Conservation (phyloP, 805 yeast species). For the Tetrapisispora pingtungensis region DNA sequence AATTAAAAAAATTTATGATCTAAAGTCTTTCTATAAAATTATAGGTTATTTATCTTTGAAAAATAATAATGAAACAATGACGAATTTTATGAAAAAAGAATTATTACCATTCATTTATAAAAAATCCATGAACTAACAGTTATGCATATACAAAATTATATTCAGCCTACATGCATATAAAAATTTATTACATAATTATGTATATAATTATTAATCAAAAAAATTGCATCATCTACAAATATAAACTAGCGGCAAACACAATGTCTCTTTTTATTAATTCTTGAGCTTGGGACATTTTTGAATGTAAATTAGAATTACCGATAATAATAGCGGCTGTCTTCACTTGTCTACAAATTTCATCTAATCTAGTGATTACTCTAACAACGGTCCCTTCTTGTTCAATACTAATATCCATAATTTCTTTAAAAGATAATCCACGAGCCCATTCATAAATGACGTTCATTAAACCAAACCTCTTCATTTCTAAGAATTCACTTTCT, state of each 20-base stretch:
- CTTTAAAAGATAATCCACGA: constrained; percentile 81
- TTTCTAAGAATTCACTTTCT: constrained; percentile 74
- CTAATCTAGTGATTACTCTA: constrained; percentile 85
- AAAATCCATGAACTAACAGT: not conserved
- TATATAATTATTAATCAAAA: too few species aligned
- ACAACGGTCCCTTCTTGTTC: constrained; percentile 97
- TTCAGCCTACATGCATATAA: too few species aligned
- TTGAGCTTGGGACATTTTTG: constrained; percentile 86
- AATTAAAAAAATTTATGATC: not conserved
- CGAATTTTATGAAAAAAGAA: not conserved
- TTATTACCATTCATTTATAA: not conserved
- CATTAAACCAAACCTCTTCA: constrained; percentile 79
- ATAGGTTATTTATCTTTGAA: not conserved
- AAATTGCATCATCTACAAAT: constrained; percentile 37
- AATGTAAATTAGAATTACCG: constrained; percentile 83
- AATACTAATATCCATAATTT: constrained; percentile 77
- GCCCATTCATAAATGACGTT: constrained; percentile 99
- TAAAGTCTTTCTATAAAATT: not conserved
- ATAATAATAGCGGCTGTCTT: constrained; percentile 88
- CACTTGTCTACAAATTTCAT: constrained; percentile 91
- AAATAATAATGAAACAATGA: not conserved
- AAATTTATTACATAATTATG: too few species aligned
- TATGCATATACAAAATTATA: too few species aligned
- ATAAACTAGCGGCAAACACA: constrained; percentile 92
- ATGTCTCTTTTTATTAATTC: constrained; percentile 93